Conservation (phyloP, 768 basidiomycete genomes). For the Rhodotorula sphaerocarpa region DNA sequence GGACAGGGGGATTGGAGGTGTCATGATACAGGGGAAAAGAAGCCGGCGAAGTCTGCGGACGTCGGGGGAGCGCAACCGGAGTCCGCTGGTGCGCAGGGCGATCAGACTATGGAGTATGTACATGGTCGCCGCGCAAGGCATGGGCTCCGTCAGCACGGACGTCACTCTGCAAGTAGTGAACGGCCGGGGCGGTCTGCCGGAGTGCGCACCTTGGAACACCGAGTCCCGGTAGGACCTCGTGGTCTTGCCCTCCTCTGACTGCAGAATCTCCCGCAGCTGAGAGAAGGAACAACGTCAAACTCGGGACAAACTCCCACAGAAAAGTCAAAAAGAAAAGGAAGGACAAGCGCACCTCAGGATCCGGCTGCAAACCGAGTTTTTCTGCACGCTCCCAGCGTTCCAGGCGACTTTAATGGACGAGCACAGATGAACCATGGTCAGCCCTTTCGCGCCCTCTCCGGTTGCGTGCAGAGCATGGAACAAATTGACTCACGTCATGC, state of each 20-base stretch:
- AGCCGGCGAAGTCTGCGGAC: too few relatives aligned
- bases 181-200: too few relatives aligned
- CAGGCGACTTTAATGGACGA: conserved; percentile 49
- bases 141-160: too few relatives aligned
- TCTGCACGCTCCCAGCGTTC: conserved; percentile 82
- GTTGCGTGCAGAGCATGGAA: neutral
- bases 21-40: too few relatives aligned
- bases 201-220: conserved; percentile 51
- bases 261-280: conserved; percentile 70
- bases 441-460: too few relatives aligned
- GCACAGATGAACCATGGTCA: neutral
- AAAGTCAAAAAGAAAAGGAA: neutral
- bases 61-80: too few relatives aligned
- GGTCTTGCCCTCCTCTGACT: conserved; percentile 58
- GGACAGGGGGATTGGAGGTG: too few relatives aligned
- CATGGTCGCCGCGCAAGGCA: too few relatives aligned
- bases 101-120: too few relatives aligned
- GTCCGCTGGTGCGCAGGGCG: too few relatives aligned
- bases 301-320: too few relatives aligned
- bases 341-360: conserved; percentile 53
- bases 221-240: conserved; percentile 53
- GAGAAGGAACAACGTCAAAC: too few relatives aligned
- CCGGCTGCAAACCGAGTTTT: conserved; percentile 68
- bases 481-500: conserved; percentile 48
- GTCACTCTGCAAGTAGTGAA: neutral